Conservation (phyloP, 768 basidiomycete species). For the Hygrophorus russula region DNA sequence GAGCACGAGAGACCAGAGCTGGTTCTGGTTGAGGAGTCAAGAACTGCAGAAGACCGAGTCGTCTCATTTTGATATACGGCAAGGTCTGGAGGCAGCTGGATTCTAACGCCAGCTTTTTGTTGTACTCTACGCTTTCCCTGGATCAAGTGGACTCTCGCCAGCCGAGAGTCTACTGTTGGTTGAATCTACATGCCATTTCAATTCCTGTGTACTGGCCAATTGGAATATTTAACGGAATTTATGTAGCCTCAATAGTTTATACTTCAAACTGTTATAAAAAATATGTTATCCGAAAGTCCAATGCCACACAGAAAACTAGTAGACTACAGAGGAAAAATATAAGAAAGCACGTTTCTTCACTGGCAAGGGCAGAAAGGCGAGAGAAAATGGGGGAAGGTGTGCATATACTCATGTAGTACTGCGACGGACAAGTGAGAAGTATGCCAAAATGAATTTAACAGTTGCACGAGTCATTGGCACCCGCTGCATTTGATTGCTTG, state of each 20-base stretch:
- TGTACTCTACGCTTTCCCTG: slow-evolving; percentile 11
- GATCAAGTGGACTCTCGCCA: background rate
- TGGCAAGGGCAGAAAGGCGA: slow-evolving; percentile 2
- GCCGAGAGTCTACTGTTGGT: too few relatives aligned
- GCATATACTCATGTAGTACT: slow-evolving; percentile 6
- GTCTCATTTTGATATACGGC: slow-evolving; percentile 52
- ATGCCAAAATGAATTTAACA: slow-evolving; percentile 35
- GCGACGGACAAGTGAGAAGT: slow-evolving; percentile 8
- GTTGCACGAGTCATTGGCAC: slow-evolving; percentile 62
- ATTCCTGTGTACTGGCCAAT: too few relatives aligned
- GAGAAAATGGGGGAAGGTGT: slow-evolving; percentile 12
- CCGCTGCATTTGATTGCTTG: slow-evolving; percentile 40
- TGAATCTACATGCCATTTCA: too few relatives aligned
- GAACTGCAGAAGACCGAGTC: slow-evolving; percentile 50
- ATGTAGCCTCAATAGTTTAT: too few relatives aligned
- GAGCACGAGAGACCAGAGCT: slow-evolving; percentile 30
- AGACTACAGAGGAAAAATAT: slow-evolving; percentile 15
- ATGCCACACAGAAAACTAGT: slow-evolving; percentile 16
- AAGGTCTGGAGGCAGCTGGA: slow-evolving; percentile 57
- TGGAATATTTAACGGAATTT: too few relatives aligned
- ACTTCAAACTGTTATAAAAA: slow-evolving; percentile 10
- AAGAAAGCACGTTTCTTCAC: slow-evolving; percentile 19
- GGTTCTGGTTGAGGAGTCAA: slow-evolving; percentile 49
- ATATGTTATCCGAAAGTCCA: slow-evolving; percentile 30
- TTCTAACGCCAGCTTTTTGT: slow-evolving; percentile 26